Conservation (phyloP, 2,329 filamentous ascomycete genomes). For the Pleochaeta shiraiana region DNA sequence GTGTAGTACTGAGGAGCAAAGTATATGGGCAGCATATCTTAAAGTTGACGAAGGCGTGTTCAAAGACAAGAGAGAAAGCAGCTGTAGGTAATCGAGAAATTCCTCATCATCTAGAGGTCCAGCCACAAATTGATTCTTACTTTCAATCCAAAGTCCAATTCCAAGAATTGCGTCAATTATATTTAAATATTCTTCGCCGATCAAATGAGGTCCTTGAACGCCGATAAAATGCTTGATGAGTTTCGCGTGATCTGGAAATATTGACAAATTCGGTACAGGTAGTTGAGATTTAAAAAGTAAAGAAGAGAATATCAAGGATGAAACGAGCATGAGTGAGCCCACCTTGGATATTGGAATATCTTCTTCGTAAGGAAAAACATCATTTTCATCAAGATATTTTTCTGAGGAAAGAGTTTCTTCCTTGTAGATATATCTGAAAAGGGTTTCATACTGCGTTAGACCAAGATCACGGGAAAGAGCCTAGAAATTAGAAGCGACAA, state of each 20-base stretch:
- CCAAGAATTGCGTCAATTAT: conserved; percentile 36
- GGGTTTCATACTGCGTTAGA: conserved; percentile 23
- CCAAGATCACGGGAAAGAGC: conserved; percentile 34
- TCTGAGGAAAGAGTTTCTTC: conserved; percentile 21
- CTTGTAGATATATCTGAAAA: conserved; percentile 25
- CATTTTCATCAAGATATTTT: conserved; percentile 23
- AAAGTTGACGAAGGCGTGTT: conserved; percentile 20
- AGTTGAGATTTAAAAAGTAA: conserved; percentile 36
- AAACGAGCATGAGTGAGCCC: conserved; percentile 34
- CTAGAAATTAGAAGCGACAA: conserved; percentile 7
- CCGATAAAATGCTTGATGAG: conserved; percentile 32
- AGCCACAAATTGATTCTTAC: conserved; percentile 24
- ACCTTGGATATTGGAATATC: conserved; percentile 35
- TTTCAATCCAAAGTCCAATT: conserved; percentile 36
- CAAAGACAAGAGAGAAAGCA: conserved; percentile 19
- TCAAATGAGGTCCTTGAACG: conserved; percentile 24
- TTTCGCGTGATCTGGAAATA: conserved; percentile 37
- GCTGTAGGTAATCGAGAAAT: conserved; percentile 38
- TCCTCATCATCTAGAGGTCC: conserved; percentile 19
- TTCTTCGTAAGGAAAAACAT: conserved; percentile 24
- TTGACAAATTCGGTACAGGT: conserved; percentile 28
- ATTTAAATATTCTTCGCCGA: conserved; percentile 27
- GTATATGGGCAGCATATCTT: conserved; percentile 19
- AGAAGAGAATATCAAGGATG: conserved; percentile 40
- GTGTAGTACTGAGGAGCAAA: conserved; percentile 23